Base-by-base conservation (phyloP, 768 basidiomycete species). In the Dioszegia hungarica region DNA sequence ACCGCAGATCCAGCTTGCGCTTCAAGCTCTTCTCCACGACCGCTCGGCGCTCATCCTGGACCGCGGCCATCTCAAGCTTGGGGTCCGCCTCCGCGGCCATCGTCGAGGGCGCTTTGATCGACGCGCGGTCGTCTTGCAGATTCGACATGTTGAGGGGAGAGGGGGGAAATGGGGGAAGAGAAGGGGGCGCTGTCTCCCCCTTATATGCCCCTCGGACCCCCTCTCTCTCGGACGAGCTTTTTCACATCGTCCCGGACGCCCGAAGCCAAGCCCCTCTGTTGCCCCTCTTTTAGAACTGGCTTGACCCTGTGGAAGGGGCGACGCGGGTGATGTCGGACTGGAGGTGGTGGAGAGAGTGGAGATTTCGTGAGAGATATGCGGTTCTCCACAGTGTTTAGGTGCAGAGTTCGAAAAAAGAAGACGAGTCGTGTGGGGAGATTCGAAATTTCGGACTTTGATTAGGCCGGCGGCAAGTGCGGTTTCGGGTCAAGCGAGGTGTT, bases 1-100 rank as follows among this genome's bases (percentile, higher is more conserved):
- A 72, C 48, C 70, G 56, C 5, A 66, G 22, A 46, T 77, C 76
- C 28, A 78, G 60, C 66, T 77, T 77, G 9, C 70, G 28, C 34
- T 70, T 50, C 46, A 77, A 63, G 22, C 62, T 62, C 54, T 68
- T 68, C 57, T 77, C 76, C 14, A 71, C 55, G 28, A 12, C 10
- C 5, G 28, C 19, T 29, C 67, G 49, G 15, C 45, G 45, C 45
- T 57, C 63, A 38, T 37, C 49, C 12, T 51, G 37, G 4, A 25
- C 36, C 8, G 27, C 12, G 3, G 36, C 49, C 34, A 37, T 36
- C 49, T 51, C 49, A 6, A 51, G 8, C 22, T 51, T 51, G 22
- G 49, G 49, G 19, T 51, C 49, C 2, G 49, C 49, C 49, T 38
- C 36, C n/a, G n/a, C n/a, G n/a, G n/a, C n/a, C 22, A 51, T 9